Conservation (phyloP, 148 eudicot genomes). For the Cornus controversa region DNA sequence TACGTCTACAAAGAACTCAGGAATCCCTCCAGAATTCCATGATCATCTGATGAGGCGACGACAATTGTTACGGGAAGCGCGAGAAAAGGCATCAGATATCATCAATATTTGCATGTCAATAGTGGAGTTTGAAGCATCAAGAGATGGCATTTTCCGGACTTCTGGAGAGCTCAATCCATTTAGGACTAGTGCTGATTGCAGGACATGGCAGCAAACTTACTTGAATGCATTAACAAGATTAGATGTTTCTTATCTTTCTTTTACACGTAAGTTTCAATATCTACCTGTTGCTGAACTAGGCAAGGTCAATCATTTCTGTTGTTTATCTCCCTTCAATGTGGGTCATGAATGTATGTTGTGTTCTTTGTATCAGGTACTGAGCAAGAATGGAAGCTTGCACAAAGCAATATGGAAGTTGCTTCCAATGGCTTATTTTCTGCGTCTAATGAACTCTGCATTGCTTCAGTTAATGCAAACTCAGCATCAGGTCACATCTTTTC, state of each 20-base stretch:
- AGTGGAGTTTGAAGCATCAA: constrained; percentile 91
- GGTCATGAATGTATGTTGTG: background rate
- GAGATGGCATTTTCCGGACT: constrained; percentile 71
- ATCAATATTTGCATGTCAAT: constrained; percentile 67
- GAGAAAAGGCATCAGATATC: constrained; percentile 70
- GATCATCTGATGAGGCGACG: constrained; percentile 74
- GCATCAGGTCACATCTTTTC: constrained; percentile 66
- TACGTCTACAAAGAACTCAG: constrained; percentile 48
- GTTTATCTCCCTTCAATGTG: background rate
- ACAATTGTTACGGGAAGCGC: constrained; percentile 66
- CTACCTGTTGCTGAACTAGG: background rate
- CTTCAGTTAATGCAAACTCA: constrained; percentile 74
- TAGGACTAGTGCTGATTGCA: constrained; percentile 61
- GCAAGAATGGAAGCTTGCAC: constrained; percentile 80
- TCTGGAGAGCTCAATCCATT: constrained; percentile 58
- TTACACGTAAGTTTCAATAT: constrained; percentile 58
- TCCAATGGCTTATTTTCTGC: constrained; percentile 71
- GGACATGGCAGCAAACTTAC: constrained; percentile 86
- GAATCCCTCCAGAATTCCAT: constrained; percentile 88
- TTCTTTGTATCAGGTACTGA: constrained; percentile 62
- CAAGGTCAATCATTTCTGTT: constrained; percentile 1
- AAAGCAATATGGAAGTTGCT: constrained; percentile 80
- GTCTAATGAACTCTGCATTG: constrained; percentile 69
- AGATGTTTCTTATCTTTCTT: constrained; percentile 77
- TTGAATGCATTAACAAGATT: constrained; percentile 67